Base-by-base conservation (phyloP, 179 eudicot genomes). In the Sideroxylon spinosum region DNA sequence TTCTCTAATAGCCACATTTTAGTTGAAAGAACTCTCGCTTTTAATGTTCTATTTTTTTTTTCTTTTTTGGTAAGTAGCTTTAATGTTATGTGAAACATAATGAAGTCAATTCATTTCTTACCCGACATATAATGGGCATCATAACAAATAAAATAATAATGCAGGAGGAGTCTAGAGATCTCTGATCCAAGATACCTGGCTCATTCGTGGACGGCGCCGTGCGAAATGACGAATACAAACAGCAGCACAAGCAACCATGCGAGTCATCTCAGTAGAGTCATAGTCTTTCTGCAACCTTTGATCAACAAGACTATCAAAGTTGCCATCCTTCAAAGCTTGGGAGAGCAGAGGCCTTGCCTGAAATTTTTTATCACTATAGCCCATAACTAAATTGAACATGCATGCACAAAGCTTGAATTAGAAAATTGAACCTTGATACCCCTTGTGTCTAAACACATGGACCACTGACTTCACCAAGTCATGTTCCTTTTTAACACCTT, bases 211-310 rank as follows among this genome's bases (percentile, higher is more conserved):
- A 74, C 97, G 83, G 25, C 86, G 86, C 68, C 95, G 86, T 71
- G 95, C 95, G 80, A 90, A 87, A 81, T 89, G 91, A 65, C 94
- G 92, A 19, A 92, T 88, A 83, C 91, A 92, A 71, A 85, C 91
- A 72, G 89, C 90, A 66, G 97, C 97, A 89, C 97, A 92, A 68
- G 93, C 91, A 81, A 91, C 85, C 93, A 92, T 86, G 73, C 89
- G 89, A 73, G 85, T 78, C 93, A 92, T 87, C 87, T 92, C 93
- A 14, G 79, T 64, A 12, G 81, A n/a, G 62, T 91, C 85, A 78
- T 89, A 91, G 14, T 88, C 85, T 48, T 84, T 86, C 81, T 81
- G 77, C 79, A 92, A 78, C 80, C 84, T 89, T 72, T 85, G 90
- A 84, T 92, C 97, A 71, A 82, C 92, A 67, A 92, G 84, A 71